These are phyloP conservation scores for Plasmodium yoelii DNA, from an alignment of 169 alveolate species.

Conservation along the genomic window DNA sequence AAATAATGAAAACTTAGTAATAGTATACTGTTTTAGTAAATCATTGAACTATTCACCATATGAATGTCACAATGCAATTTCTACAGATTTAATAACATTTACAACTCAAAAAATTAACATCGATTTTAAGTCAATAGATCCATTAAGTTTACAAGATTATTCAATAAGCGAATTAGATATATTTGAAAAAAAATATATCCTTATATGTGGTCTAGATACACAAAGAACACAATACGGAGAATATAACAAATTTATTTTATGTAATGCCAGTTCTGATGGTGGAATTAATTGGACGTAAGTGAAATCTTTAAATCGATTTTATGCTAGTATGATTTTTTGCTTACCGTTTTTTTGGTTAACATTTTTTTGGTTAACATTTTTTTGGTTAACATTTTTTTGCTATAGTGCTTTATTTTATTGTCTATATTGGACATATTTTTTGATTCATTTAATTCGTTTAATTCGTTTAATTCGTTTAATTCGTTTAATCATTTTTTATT, in stretches of 20 bases:
- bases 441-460: neutral
- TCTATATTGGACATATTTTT: neutral
- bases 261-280: constrained; percentile 26
- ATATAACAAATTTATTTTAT: constrained; percentile 1
- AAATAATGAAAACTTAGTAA: constrained; percentile 5
- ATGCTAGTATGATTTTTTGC: neutral
- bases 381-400: neutral
- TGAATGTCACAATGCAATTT: constrained; percentile 12
- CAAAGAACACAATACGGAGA: neutral
- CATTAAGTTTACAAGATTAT: constrained; percentile 25
- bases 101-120: constrained; percentile 1
- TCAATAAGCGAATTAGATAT: neutral
- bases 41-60: neutral
- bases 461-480: too few relatives aligned
- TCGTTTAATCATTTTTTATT: too few relatives aligned
- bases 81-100: constrained; percentile 1
- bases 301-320: neutral
- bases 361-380: too few relatives aligned
- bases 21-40: constrained; percentile 34
- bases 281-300: constrained; percentile 44
- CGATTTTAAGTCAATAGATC: constrained; percentile 6
- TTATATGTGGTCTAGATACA: constrained; percentile 39
- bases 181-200: constrained; percentile 14
- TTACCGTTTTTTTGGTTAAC: too few relatives aligned
- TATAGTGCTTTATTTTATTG: neutral